A percentile compares a stretch with the other conserved stretches of the same genome.
Evolutionary conservation across 2,329 filamentous ascomycete species (phyloP).

Genomic region (Aureobasidium sp.): DNA sequence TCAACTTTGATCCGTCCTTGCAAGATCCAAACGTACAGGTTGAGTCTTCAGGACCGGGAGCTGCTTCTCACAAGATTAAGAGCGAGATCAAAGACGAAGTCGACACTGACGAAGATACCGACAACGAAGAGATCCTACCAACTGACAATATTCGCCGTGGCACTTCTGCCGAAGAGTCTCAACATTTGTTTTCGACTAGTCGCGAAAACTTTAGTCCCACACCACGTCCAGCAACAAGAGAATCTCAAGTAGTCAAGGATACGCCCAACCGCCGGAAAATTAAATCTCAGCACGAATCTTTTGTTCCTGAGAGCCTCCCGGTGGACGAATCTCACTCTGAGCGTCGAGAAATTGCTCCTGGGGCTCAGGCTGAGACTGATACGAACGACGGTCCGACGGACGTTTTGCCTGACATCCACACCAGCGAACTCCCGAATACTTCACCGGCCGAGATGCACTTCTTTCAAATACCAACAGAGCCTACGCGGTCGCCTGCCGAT

Average conservation of each 20-base stretch:
- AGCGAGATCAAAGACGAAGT: background rate
- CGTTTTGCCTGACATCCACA: background rate
- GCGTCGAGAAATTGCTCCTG: too few species aligned
- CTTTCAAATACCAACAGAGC: background rate
- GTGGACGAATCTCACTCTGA: background rate
- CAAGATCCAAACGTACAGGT: background rate
- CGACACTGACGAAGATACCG: conserved; percentile 7
- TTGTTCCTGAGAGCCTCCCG: conserved; percentile 5
- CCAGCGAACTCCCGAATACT: background rate
- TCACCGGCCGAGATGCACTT: background rate
- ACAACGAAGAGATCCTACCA: background rate
- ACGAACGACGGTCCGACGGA: background rate
- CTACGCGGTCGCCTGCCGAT: background rate
- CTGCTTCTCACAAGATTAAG: background rate
- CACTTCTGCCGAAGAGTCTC: conserved; percentile 2
- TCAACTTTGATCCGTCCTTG: background rate
- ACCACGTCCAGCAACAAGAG: background rate
- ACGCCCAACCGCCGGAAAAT: background rate
- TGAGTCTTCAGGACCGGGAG: conserved; percentile 8
- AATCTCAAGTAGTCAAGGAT: conserved; percentile 5
- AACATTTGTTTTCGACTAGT: conserved; percentile 11
- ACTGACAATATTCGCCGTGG: background rate
- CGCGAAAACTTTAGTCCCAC: conserved; percentile 8
- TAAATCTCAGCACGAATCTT: background rate
- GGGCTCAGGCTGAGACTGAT: too few species aligned